phyloP scores from a whole-genome alignment of 2,329 filamentous ascomycete species.

The Apiospora malaysiana region DNA sequence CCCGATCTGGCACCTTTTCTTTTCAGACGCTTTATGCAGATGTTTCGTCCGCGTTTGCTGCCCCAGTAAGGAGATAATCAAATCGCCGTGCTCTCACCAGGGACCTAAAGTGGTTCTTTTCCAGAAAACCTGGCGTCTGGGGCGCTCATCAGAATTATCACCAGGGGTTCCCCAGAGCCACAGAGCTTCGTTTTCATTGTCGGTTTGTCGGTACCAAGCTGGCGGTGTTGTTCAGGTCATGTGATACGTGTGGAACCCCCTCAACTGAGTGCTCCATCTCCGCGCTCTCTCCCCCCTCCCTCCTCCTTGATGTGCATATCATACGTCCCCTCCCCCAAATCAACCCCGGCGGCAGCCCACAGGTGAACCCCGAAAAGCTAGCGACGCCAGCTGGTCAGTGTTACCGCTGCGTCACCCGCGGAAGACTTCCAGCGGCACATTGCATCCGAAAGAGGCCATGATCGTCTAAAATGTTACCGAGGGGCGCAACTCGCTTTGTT shows the following conservation, averaged over 20 bases:
- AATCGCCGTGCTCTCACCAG: not conserved
- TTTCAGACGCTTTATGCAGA: not conserved
- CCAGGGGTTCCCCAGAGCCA: conserved; percentile 10
- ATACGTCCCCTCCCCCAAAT: too few relatives aligned
- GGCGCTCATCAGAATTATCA: not conserved
- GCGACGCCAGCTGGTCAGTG: conserved; percentile 17
- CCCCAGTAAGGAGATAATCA: not conserved
- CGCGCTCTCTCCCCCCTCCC: not conserved
- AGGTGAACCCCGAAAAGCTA: conserved; percentile 14
- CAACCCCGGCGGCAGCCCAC: conserved; percentile 7
- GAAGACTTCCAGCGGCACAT: conserved; percentile 6
- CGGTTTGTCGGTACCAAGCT: conserved; percentile 19
- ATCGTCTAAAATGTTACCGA: conserved; percentile 1
- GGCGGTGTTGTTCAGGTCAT: not conserved
- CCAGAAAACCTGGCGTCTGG: not conserved
- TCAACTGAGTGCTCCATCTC: not conserved
- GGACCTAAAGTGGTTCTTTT: conserved; percentile 1
- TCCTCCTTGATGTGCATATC: not conserved
- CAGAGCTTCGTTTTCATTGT: conserved; percentile 13
- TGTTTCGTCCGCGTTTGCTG: conserved; percentile 14
- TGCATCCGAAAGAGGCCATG: not conserved
- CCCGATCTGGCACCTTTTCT: not conserved
- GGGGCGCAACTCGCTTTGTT: conserved; percentile 8
- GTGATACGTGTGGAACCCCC: conserved; percentile 13
- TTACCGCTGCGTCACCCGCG: conserved; percentile 5